phyloP scores from a whole-genome alignment of 2,329 filamentous ascomycete species.

The Chaetomium strumarium region DNA sequence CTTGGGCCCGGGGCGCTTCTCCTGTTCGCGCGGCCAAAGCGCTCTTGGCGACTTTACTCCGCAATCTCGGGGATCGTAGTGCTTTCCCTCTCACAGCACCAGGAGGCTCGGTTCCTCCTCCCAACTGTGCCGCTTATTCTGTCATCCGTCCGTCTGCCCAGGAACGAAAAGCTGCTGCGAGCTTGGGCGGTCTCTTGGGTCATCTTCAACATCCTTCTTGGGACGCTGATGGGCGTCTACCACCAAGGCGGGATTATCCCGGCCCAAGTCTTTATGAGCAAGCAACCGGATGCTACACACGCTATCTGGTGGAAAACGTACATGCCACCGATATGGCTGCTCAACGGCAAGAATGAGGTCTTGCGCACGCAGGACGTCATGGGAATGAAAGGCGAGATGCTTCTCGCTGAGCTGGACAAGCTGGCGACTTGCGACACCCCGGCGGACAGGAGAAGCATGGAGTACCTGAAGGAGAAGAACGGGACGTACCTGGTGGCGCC shows the following conservation, averaged over 20 bases:
- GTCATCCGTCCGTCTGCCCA: conserved; percentile 64
- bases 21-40: conserved; percentile 51
- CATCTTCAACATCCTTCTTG: conserved; percentile 61
- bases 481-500: conserved; percentile 70
- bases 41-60: conserved; percentile 61
- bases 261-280: conserved; percentile 67
- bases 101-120: conserved; percentile 73
- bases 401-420: conserved; percentile 53
- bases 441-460: conserved; percentile 47
- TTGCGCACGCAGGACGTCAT: conserved; percentile 68
- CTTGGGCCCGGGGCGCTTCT: conserved; percentile 64
- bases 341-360: conserved; percentile 68
- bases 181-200: conserved; percentile 60
- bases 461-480: conserved; percentile 55
- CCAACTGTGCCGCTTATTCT: conserved; percentile 72
- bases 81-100: conserved; percentile 69
- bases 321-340: conserved; percentile 72
- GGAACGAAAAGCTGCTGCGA: conserved; percentile 41
- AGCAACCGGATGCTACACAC: conserved; percentile 60
- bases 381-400: conserved; percentile 56
- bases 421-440: conserved; percentile 59
- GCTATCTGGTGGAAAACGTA: conserved; percentile 86
- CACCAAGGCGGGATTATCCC: conserved; percentile 76
- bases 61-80: conserved; percentile 65
- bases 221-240: conserved; percentile 71